Conservation (phyloP, 1,139 yeast species). For the Lodderomyces parapsilosis region DNA sequence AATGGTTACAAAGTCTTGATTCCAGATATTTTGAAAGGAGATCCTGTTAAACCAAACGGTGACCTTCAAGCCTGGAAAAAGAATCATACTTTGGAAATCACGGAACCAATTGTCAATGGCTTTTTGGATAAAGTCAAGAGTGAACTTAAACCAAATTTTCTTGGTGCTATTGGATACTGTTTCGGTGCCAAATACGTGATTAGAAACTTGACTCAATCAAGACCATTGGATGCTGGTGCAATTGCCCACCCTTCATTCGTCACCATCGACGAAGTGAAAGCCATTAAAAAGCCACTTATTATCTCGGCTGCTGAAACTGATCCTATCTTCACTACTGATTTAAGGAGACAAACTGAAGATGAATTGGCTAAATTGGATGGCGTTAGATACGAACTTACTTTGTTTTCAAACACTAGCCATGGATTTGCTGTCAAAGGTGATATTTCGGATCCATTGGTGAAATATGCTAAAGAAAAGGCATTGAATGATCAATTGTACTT, state of each 20-base stretch:
- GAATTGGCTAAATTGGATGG: slow-evolving; percentile 41
- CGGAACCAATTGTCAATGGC: slow-evolving; percentile 36
- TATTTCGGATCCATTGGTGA: slow-evolving; percentile 46
- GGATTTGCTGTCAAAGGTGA: slow-evolving; percentile 85
- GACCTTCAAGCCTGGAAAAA: slow-evolving; percentile 51
- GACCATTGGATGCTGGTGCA: slow-evolving; percentile 60
- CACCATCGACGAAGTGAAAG: slow-evolving; percentile 58
- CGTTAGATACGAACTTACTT: slow-evolving; percentile 55
- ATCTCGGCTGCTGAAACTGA: slow-evolving; percentile 77
- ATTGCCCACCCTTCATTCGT: slow-evolving; percentile 81
- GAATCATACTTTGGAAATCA: slow-evolving; percentile 49
- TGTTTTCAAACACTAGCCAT: slow-evolving; percentile 63
- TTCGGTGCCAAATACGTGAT: slow-evolving; percentile 75
- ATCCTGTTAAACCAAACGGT: slow-evolving; percentile 28
- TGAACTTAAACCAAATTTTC: slow-evolving; percentile 48
- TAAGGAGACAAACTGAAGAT: slow-evolving; percentile 60
- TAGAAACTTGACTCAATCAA: slow-evolving; percentile 49
- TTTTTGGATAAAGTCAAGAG: slow-evolving; percentile 44
- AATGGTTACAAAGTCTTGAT: slow-evolving; percentile 59
- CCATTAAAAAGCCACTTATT: slow-evolving; percentile 56
- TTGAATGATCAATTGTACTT: slow-evolving; percentile 52
- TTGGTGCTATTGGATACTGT: slow-evolving; percentile 76
- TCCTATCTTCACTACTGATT: slow-evolving; percentile 56
- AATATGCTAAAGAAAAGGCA: slow-evolving; percentile 71
- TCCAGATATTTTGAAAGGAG: slow-evolving; percentile 72